Evolutionary conservation across 2,329 filamentous ascomycete species (phyloP), one percentile per base, ranked within the genome.

Genomic region (Aureobasidium sp.): DNA sequence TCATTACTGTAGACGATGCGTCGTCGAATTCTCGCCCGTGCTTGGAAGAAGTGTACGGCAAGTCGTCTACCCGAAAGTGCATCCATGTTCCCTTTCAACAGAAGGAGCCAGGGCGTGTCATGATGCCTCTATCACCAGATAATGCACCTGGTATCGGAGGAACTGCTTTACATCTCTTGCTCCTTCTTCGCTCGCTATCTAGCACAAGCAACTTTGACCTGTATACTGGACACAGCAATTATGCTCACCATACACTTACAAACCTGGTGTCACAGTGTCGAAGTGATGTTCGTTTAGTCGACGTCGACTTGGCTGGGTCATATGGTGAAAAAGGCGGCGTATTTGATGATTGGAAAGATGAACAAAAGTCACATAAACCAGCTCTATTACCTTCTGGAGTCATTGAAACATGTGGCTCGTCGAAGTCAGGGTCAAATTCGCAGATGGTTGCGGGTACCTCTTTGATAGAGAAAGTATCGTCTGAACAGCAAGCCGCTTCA

Each of bases 41-140:
- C n/a, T 29, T 44, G 40, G 17, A 44, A 44, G 40, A 44, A 14
- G 40, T 12, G 25, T 44, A 44, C 30, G 40, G 40, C 4, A 44
- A 44, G 6, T 44, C 27, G 6, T 44, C 40, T 21, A 44, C 40
- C 8, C 17, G 21, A 21, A 44, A 44, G 30, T 44, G 40, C 27
- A 16, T 44, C 4, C 25, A 17, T 44, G 6, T 44, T 4, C 16
- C 40, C 2, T 44, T 44, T 14, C 11, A 17, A 14, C 40, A 19
- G 11, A 16, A 24, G 11, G 17, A 30, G 17, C 25, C 6, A 4
- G 25, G 40, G 29, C 40, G 25, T 44, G 25, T 44, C 3, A 19
- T 44, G 40, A 30, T 44, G 40, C 40, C 40, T 3, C 4, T n/a
- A 4, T 10, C 16, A 3, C 40, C 40, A 1, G 40, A 44, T 5